Evolutionary conservation across 768 basidiomycete species (phyloP).

Genomic region (Rubroboletus satanas): DNA sequence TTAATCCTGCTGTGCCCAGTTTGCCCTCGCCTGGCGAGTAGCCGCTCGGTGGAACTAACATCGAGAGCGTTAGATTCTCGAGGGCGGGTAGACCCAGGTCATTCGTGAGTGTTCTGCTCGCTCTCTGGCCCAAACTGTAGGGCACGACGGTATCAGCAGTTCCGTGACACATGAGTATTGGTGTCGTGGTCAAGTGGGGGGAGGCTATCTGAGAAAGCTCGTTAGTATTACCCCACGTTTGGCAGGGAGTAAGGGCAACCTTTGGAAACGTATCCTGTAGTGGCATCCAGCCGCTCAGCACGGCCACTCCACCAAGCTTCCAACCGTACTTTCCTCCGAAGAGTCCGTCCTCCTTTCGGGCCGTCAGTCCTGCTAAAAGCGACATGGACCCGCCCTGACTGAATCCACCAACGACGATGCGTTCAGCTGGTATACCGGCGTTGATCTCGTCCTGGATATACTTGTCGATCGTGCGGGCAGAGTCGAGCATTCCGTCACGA

Average conservation of each 20-base stretch:
- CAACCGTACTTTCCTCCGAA: constrained; percentile 39
- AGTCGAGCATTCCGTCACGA: constrained; percentile 52
- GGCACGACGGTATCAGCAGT: constrained; percentile 70
- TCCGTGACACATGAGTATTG: constrained; percentile 89
- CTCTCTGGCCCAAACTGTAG: constrained; percentile 48
- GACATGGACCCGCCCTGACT: constrained; percentile 82
- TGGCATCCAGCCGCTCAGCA: constrained; percentile 79
- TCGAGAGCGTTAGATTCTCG: constrained; percentile 35
- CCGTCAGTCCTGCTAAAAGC: constrained; percentile 61
- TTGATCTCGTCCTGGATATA: constrained; percentile 75
- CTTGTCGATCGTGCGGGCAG: constrained; percentile 56
- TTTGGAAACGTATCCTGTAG: constrained; percentile 60
- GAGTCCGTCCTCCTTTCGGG: constrained; percentile 23
- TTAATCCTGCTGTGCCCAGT: constrained; percentile 44
- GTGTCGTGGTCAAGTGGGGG: constrained; percentile 54
- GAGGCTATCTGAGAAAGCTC: constrained; percentile 50
- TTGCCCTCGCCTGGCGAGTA: constrained; percentile 19
- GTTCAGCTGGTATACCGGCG: constrained; percentile 58
- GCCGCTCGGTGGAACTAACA: constrained; percentile 22
- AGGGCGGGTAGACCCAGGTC: constrained; percentile 46
- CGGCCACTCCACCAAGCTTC: constrained; percentile 67
- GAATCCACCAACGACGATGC: constrained; percentile 86
- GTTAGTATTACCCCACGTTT: not conserved
- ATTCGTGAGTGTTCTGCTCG: constrained; percentile 53
- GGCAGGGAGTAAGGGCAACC: constrained; percentile 38